Evolutionary conservation across 1,284 basidiomycete genomes (phyloP), one percentile per base, ranked within the genome.

Genomic region (Apiotrichum gamsii): DNA sequence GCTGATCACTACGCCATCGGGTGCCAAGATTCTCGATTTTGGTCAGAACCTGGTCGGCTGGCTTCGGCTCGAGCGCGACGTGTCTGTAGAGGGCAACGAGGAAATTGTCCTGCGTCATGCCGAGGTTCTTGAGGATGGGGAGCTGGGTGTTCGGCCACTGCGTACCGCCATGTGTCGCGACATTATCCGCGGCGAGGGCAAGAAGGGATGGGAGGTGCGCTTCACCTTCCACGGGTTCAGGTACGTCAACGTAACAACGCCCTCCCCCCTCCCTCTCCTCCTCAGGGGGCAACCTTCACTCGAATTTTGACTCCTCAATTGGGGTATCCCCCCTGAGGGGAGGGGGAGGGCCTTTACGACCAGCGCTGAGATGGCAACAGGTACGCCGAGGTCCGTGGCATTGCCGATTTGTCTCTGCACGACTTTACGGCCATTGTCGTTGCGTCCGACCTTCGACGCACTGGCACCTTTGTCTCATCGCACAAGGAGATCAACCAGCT

Each of bases 141-240:
- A 67, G 48, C 46, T 67, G 14, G 64, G 64, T 11, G 43, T 45
- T 4, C 39, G 64, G 29, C 62, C 62, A 2, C 41, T 67, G n/a
- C 52, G 64, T 14, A 47, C 37, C 1, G 60, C 59, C 3, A 37
- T 46, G 38, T 48, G 52, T 8, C 48, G 39, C 10, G 62, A 60
- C 32, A 44, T 69, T 39, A 51, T 47, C 19, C 39, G 56, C 55
- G 59, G 35, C 28, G 54, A 54, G 1, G 34, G 30, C 10, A 42
- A 50, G 10, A 49, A 49, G n/a, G 62, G 56, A 1, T 67, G 55
- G 45, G 51, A 59, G 48, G 63, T 65, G 14, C 57, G 49, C 23
- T 69, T 67, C 44, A 69, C 66, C 24, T 64, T 61, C 38, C 59
- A 62, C 47, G 66, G 66, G 2, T 69, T 69, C 57, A 52, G 62